These are phyloP conservation scores for Trapa bicornis DNA, from an alignment of 345 rosid species.

Conservation along the genomic window DNA sequence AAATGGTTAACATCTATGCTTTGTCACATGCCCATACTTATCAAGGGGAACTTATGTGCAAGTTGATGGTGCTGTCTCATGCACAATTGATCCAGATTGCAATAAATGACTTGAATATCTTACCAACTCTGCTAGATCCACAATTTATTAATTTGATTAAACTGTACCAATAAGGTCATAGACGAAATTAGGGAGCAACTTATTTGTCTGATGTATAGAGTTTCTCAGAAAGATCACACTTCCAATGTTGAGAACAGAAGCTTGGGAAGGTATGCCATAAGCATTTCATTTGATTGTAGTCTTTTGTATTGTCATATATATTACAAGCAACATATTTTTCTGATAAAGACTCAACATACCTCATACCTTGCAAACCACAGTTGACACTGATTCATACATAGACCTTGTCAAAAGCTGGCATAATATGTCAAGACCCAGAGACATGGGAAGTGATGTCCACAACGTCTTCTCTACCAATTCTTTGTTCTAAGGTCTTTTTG, in stretches of 20 bases:
- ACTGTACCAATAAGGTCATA: constrained; percentile 39
- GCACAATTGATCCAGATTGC: constrained; percentile 74
- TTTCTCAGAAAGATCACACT: constrained; percentile 49
- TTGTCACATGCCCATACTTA: constrained; percentile 4
- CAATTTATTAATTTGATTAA: too few species aligned
- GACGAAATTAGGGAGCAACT: constrained; percentile 58
- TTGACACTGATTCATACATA: constrained; percentile 10
- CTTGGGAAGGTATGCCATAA: constrained; percentile 27
- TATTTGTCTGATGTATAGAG: constrained; percentile 41
- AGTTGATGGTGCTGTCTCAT: constrained; percentile 72
- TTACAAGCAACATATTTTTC: too few species aligned
- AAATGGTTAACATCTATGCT: neutral
- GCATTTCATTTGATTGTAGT: neutral
- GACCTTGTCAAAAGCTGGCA: neutral
- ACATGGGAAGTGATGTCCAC: neutral
- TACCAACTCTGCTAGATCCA: neutral
- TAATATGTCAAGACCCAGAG: neutral
- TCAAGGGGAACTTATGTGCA: constrained; percentile 58
- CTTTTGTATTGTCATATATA: neutral
- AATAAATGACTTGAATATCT: constrained; percentile 57
- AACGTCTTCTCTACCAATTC: neutral
- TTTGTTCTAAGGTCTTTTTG: neutral
- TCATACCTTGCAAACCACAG: neutral
- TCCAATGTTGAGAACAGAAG: constrained; percentile 48
- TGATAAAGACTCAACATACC: neutral